Conservation (phyloP, 139 green algal species). For the Coelastrella sp. region DNA sequence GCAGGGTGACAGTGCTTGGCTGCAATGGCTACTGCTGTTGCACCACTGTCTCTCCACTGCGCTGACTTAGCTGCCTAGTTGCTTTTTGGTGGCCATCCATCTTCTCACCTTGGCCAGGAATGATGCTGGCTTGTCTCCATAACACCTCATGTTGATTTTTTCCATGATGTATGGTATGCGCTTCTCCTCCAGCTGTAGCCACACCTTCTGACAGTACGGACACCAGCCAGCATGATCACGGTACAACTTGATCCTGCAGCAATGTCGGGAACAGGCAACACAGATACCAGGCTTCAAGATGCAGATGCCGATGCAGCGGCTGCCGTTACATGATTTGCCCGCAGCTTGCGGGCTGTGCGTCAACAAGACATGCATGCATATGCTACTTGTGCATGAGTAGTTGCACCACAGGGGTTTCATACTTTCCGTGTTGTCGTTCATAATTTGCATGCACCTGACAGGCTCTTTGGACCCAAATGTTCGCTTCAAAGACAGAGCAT, state of each 20-base stretch:
- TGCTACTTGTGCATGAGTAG: too few species aligned
- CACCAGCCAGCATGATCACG: slow-evolving; percentile 69
- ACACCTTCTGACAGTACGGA: slow-evolving; percentile 76
- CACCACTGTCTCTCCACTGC: too few species aligned
- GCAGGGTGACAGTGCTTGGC: too few species aligned
- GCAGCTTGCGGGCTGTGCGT: too few species aligned
- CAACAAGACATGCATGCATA: too few species aligned
- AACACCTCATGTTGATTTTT: slow-evolving; percentile 97
- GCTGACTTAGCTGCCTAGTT: neutral
- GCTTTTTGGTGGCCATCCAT: neutral
- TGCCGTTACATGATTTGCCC: too few species aligned
- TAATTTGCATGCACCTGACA: slow-evolving; percentile 24
- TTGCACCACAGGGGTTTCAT: too few species aligned
- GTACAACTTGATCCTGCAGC: slow-evolving; percentile 72
- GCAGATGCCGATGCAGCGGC: too few species aligned
- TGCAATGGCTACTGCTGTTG: too few species aligned
- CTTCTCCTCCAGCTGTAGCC: slow-evolving; percentile 93
- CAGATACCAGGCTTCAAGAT: too few species aligned
- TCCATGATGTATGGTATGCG: slow-evolving; percentile 90
- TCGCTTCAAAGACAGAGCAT: slow-evolving; percentile 71
- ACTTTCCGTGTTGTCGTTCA: too few species aligned
- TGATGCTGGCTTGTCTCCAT: slow-evolving; percentile 89
- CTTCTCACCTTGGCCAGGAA: slow-evolving; percentile 75
- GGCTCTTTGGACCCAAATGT: slow-evolving; percentile 74
- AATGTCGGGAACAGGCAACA: slow-evolving; percentile 56